phyloP scores from a whole-genome alignment of 805 yeast genomes.

The Saccharomycopsis microspora region DNA sequence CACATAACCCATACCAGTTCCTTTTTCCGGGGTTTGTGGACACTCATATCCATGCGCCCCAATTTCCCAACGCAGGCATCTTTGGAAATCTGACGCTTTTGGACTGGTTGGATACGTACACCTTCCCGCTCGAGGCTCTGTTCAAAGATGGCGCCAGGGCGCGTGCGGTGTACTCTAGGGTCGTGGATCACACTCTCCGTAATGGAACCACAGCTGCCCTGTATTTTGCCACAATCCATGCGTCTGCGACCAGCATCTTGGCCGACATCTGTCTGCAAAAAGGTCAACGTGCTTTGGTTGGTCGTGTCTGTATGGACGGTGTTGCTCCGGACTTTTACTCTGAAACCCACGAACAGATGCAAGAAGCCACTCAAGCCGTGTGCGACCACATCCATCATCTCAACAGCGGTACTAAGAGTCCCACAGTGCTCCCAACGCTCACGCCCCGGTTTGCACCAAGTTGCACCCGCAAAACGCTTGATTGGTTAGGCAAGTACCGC shows the following conservation, averaged over 20 bases:
- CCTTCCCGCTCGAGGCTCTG: slow-evolving; percentile 80
- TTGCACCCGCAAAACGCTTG: slow-evolving; percentile 55
- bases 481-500: slow-evolving; percentile 51
- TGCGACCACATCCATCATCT: slow-evolving; percentile 39
- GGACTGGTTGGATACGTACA: slow-evolving; percentile 82
- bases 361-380: slow-evolving; percentile 42
- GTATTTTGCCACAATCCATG: slow-evolving; percentile 83
- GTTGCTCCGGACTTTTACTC: slow-evolving; percentile 65
- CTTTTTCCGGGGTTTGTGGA: slow-evolving; percentile 78
- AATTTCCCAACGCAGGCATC: slow-evolving; percentile 71
- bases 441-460: slow-evolving; percentile 95
- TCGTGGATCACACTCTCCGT: slow-evolving; percentile 55
- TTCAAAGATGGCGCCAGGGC: slow-evolving; percentile 47
- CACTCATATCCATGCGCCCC: slow-evolving; percentile 80
- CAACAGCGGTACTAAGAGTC: not conserved
- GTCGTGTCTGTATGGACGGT: slow-evolving; percentile 89
- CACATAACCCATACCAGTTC: slow-evolving; percentile 35
- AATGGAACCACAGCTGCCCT: slow-evolving; percentile 90
- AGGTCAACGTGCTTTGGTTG: slow-evolving; percentile 86
- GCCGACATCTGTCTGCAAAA: slow-evolving; percentile 54
- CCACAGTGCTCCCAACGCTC: slow-evolving; percentile 53
- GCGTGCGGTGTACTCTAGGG: slow-evolving; percentile 46
- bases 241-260: slow-evolving; percentile 60
- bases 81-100: slow-evolving; percentile 77
- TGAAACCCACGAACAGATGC: slow-evolving; percentile 45